Conservation (phyloP, 2,329 filamentous ascomycete species). For the Cercospora berteroae region DNA sequence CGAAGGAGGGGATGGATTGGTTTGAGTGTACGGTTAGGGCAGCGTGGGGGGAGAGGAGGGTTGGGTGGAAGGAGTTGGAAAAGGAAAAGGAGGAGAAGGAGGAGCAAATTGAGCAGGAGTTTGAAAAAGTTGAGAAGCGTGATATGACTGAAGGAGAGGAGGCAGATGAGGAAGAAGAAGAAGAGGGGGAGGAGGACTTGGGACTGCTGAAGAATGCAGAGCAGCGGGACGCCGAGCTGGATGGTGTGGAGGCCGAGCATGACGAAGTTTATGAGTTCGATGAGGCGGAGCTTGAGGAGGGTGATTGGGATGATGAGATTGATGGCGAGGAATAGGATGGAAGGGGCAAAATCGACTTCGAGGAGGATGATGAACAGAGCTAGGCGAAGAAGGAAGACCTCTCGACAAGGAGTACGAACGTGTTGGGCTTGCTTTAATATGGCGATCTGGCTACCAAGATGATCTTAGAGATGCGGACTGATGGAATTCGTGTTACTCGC, state of each 20-base stretch:
- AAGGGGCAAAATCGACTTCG: accelerated
- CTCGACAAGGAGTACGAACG: not conserved
- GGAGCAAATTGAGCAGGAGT: too few relatives aligned
- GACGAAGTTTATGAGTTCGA: not conserved
- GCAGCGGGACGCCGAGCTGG: too few relatives aligned
- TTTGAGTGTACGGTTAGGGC: not conserved
- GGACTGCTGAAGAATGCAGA: too few relatives aligned
- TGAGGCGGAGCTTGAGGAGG: not conserved
- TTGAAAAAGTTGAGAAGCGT: not conserved
- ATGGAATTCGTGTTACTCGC: not conserved
- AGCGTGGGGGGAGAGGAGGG: not conserved
- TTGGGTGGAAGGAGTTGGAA: not conserved
- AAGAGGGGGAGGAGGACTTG: too few relatives aligned
- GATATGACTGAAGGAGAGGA: not conserved
- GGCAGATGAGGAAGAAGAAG: not conserved
- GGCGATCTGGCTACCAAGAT: not conserved
- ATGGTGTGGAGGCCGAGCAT: not conserved
- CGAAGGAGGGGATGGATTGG: not conserved
- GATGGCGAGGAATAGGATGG: not conserved
- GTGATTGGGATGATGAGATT: not conserved
- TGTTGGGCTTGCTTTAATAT: not conserved
- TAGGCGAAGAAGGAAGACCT: not conserved
- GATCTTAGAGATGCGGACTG: not conserved
- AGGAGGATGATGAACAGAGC: not conserved
- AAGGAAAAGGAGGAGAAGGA: not conserved